Evolutionary conservation across 2,329 filamentous ascomycete genomes (phyloP).

Genomic region (Fusarium sp.): DNA sequence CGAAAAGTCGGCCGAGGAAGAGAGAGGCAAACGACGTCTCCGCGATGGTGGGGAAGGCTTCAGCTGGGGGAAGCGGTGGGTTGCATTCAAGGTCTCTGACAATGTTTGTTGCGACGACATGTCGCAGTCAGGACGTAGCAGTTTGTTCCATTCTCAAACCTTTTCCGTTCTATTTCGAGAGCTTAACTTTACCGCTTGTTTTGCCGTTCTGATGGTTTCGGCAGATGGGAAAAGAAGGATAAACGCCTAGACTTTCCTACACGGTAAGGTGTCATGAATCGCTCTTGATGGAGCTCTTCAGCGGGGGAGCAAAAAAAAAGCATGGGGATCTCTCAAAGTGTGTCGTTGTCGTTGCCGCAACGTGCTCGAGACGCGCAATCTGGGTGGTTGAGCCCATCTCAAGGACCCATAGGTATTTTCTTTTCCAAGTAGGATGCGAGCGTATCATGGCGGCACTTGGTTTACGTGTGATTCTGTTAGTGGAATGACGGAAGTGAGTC

Average conservation of each 20-base stretch:
- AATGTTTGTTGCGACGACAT: constrained; percentile 4
- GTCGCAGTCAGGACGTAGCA: neutral
- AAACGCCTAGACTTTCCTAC: neutral
- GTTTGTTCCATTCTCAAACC: neutral
- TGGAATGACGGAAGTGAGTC: neutral
- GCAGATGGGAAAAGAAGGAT: neutral
- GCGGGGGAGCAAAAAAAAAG: neutral
- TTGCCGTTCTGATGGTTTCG: neutral
- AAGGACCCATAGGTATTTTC: neutral
- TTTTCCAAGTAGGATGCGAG: neutral
- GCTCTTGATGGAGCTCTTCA: neutral
- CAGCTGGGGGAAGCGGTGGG: neutral
- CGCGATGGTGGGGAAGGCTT: neutral
- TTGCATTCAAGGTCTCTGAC: constrained; percentile 1
- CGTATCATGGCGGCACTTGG: neutral
- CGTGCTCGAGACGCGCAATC: constrained; percentile 17
- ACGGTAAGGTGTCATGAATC: neutral
- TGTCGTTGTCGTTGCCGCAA: constrained; percentile 4
- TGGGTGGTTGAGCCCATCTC: constrained; percentile 10
- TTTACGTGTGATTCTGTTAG: neutral
- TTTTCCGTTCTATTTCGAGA: neutral
- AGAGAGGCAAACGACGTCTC: neutral
- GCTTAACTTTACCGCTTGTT: neutral
- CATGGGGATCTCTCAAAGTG: neutral
- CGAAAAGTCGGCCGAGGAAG: constrained; percentile 13